Evolutionary conservation across 768 basidiomycete species (phyloP).

Genomic region (Calocybe cyanea): DNA sequence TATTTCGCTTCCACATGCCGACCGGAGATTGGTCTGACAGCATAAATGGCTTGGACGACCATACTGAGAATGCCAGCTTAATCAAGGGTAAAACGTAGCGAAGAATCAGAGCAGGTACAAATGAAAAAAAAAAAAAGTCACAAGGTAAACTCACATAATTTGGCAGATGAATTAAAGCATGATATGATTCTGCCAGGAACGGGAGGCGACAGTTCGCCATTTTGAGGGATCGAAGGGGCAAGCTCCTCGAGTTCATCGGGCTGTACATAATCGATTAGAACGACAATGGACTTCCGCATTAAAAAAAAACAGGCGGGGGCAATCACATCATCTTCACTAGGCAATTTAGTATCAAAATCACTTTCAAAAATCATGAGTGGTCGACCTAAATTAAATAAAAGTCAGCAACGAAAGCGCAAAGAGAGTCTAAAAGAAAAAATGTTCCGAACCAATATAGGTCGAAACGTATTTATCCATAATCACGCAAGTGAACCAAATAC

Average conservation of each 20-base stretch:
- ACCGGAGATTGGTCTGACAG: constrained; percentile 51
- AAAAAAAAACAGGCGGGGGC: constrained; percentile 9
- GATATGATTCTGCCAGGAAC: constrained; percentile 54
- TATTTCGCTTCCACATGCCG: constrained; percentile 55
- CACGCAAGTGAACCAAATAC: constrained; percentile 79
- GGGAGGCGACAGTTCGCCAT: constrained; percentile 24
- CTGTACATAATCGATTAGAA: constrained; percentile 25
- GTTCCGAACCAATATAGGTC: constrained; percentile 61
- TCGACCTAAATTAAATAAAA: constrained; percentile 39
- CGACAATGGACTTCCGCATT: not conserved
- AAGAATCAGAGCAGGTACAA: constrained; percentile 9
- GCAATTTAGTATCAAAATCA: constrained; percentile 73
- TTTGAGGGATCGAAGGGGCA: constrained; percentile 31
- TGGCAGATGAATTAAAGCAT: constrained; percentile 75
- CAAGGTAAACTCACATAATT: constrained; percentile 51
- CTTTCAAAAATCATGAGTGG: constrained; percentile 71
- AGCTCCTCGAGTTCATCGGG: constrained; percentile 62
- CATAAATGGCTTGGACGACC: constrained; percentile 70
- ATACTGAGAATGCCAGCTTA: constrained; percentile 69
- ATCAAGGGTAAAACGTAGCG: not conserved
- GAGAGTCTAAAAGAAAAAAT: constrained; percentile 1
- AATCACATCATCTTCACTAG: constrained; percentile 53
- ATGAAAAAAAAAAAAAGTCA: not conserved
- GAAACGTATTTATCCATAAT: constrained; percentile 79
- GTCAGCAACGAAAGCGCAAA: constrained; percentile 1